Evolutionary conservation across 305 asterid species (phyloP).

Genomic region (Rubia peregrina): DNA sequence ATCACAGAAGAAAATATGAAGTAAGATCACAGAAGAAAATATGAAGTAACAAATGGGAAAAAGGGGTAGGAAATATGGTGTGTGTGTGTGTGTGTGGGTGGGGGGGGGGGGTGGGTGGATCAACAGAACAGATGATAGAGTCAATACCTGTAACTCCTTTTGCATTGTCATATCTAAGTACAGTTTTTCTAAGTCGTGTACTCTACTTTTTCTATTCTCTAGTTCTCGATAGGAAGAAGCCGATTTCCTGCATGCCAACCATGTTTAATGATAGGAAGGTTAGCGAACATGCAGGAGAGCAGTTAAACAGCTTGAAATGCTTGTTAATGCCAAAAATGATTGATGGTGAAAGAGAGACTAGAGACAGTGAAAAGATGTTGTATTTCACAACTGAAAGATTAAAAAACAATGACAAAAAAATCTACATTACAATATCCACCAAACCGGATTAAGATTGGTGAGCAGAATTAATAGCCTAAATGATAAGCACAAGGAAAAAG

Average conservation of each 20-base stretch:
- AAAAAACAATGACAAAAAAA: background rate
- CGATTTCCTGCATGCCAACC: constrained; percentile 42
- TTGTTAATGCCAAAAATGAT: background rate
- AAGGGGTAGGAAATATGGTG: no score
- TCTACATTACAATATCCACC: background rate
- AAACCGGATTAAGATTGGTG: background rate
- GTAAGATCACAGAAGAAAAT: no score
- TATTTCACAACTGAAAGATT: background rate
- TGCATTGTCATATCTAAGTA: constrained; percentile 73
- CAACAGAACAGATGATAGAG: background rate
- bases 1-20: background rate
- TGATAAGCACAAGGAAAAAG: background rate
- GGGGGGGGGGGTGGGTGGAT: fast-evolving
- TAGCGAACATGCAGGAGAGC: background rate
- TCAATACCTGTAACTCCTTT: constrained; percentile 71
- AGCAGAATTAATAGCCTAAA: background rate
- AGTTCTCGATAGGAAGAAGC: constrained; percentile 66
- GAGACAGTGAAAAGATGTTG: background rate
- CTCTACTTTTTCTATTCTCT: constrained; percentile 66
- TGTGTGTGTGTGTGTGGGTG: no score
- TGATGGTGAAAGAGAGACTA: background rate
- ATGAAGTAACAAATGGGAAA: background rate
- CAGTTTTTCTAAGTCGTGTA: constrained; percentile 56
- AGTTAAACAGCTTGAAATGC: background rate
- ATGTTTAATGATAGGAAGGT: background rate